Percentiles rank a stretch among this genome's conserved stretches.
Conservation (phyloP, 495 filamentous ascomycete genomes). For the Bryoglossum gracile region DNA sequence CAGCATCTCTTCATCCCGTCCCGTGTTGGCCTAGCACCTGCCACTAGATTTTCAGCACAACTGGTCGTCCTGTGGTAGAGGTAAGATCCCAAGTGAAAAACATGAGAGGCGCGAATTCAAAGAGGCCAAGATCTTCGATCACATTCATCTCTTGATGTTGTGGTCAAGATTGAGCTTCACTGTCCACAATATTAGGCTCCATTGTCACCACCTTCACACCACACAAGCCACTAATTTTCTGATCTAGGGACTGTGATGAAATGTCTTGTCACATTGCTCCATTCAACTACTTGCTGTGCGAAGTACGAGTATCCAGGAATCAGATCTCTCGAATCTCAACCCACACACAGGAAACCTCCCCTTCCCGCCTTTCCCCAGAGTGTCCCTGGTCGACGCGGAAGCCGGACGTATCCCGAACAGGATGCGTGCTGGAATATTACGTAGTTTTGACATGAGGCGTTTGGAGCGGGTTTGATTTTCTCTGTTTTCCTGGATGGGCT, state of each 20-base stretch:
- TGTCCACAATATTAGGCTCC: not conserved
- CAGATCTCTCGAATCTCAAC: not conserved
- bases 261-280: not conserved
- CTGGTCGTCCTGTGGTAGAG: not conserved
- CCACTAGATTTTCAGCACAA: not conserved
- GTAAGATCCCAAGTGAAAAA: not conserved
- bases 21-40: not conserved
- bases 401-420: not conserved
- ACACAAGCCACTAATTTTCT: not conserved
- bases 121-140: not conserved
- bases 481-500: too few species aligned
- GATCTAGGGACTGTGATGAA: not conserved
- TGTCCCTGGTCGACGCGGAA: not conserved
- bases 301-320: not conserved
- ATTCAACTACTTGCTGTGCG: too few species aligned
- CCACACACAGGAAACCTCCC: not conserved
- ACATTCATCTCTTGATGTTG: not conserved
- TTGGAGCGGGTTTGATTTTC: too few species aligned
- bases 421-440: not conserved
- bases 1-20: too few species aligned
- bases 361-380: not conserved
- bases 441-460: too few species aligned
- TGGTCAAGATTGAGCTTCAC: not conserved
- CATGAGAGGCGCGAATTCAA: not conserved
- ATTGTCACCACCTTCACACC: not conserved